phyloP scores from a whole-genome alignment of 2,329 filamentous ascomycete species.

The Setomelanomma holmii region DNA sequence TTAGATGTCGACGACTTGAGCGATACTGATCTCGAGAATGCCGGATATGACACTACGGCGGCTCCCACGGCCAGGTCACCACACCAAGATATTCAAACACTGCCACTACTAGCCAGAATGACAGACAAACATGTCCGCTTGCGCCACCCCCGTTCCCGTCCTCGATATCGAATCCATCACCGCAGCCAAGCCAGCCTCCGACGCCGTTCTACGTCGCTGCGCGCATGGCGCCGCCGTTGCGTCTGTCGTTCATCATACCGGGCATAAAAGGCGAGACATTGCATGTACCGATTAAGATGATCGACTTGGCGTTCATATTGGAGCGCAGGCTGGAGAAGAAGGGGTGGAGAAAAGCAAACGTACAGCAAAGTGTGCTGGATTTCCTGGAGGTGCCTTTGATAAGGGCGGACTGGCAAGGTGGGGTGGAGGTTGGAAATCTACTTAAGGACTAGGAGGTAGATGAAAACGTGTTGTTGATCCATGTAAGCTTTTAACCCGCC shows the following conservation, averaged over 20 bases:
- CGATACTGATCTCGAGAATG: too few relatives aligned
- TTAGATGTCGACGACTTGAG: too few relatives aligned
- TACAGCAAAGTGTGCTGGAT: background rate
- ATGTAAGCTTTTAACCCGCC: background rate
- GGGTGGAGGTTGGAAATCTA: background rate
- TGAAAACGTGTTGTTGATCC: too few relatives aligned
- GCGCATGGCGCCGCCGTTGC: background rate
- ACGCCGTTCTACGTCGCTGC: conserved; percentile 6
- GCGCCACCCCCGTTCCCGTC: too few relatives aligned
- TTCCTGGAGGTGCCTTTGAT: conserved; percentile 4
- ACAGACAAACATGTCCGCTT: too few relatives aligned
- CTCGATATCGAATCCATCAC: too few relatives aligned
- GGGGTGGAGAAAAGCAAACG: conserved; percentile 1
- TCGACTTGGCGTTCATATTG: conserved; percentile 10
- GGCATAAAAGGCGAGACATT: conserved; percentile 7
- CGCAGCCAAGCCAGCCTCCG: background rate
- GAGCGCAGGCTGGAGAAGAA: conserved; percentile 4
- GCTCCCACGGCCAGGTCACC: too few relatives aligned
- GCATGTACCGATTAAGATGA: background rate
- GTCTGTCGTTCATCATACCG: conserved; percentile 6
- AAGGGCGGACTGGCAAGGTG: background rate
- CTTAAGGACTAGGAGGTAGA: too few relatives aligned
- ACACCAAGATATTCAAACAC: too few relatives aligned
- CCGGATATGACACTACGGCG: too few relatives aligned
- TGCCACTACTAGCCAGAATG: too few relatives aligned